These are phyloP conservation scores for Anthracocystis walkeri DNA, from an alignment of 1,284 basidiomycete species.

Conservation along the genomic window DNA sequence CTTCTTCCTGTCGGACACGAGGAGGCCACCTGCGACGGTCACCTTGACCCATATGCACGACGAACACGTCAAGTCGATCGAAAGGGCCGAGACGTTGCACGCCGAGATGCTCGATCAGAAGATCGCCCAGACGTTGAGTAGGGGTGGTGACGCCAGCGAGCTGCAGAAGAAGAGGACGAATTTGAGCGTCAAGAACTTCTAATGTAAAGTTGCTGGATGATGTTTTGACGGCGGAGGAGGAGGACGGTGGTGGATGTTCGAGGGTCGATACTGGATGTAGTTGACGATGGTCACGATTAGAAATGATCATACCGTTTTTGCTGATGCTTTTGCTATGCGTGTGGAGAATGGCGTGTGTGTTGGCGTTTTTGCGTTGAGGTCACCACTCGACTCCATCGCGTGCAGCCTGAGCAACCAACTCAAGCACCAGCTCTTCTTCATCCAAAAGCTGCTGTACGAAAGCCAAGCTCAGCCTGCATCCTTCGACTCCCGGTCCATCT, in stretches of 20 bases:
- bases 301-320: neutral
- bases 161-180: slow-evolving; percentile 52
- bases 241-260: no score
- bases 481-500: slow-evolving; percentile 7
- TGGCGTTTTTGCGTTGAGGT: neutral
- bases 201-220: no score
- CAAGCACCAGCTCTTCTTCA: slow-evolving; percentile 42
- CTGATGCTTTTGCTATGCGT: neutral
- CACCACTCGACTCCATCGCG: slow-evolving; percentile 47
- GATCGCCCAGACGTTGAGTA: slow-evolving; percentile 48
- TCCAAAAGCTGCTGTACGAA: slow-evolving; percentile 46
- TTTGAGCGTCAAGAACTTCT: slow-evolving; percentile 50
- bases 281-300: neutral
- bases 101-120: slow-evolving; percentile 56
- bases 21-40: slow-evolving; percentile 51
- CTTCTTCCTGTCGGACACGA: slow-evolving; percentile 59
- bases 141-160: slow-evolving; percentile 49
- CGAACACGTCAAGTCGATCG: slow-evolving; percentile 40
- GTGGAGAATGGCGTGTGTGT: neutral
- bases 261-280: neutral
- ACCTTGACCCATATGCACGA: slow-evolving; percentile 44
- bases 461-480: slow-evolving; percentile 14
- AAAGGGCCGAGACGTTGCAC: slow-evolving; percentile 44
- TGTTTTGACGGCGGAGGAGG: no score
- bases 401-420: slow-evolving; percentile 30